Evolutionary conservation across 2,329 filamentous ascomycete genomes (phyloP).

Genomic region (Penicillium sp.): DNA sequence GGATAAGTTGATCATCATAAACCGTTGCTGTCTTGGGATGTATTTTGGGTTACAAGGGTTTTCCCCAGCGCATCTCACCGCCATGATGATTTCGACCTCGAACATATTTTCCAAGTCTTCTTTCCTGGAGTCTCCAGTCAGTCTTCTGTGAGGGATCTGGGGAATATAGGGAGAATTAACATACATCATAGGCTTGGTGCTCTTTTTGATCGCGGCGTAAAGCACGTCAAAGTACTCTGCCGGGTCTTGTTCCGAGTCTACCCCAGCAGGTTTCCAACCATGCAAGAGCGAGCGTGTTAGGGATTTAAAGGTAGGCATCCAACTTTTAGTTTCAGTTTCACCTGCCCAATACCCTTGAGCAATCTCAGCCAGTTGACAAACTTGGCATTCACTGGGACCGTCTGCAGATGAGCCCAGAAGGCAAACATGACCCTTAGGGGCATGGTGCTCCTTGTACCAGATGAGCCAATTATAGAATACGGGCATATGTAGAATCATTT

Average conservation of each 20-base stretch:
- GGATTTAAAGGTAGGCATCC: not conserved
- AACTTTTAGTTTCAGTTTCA: not conserved
- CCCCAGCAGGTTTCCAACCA: not conserved
- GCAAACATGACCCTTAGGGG: not conserved
- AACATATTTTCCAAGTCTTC: slow-evolving; percentile 6
- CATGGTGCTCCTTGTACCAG: slow-evolving; percentile 9
- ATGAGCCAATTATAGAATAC: slow-evolving; percentile 26
- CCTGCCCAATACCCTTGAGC: slow-evolving; percentile 21
- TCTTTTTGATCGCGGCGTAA: not conserved
- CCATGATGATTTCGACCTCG: not conserved
- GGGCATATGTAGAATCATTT: slow-evolving; percentile 29
- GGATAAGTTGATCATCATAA: not conserved
- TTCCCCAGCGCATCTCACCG: not conserved
- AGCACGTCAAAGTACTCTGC: slow-evolving; percentile 3
- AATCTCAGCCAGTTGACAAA: slow-evolving; percentile 21
- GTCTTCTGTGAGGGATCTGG: not conserved
- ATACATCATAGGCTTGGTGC: not conserved
- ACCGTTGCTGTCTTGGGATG: no score
- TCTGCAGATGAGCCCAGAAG: not conserved
- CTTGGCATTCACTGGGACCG: not conserved
- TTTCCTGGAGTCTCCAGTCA: slow-evolving; percentile 8
- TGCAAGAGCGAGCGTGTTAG: not conserved
- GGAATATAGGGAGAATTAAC: not conserved
- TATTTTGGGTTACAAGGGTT: not conserved
- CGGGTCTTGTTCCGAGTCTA: slow-evolving; percentile 12